phyloP scores from a whole-genome alignment of 192 early-diverging fungal species.

The Coemansia sp. region DNA sequence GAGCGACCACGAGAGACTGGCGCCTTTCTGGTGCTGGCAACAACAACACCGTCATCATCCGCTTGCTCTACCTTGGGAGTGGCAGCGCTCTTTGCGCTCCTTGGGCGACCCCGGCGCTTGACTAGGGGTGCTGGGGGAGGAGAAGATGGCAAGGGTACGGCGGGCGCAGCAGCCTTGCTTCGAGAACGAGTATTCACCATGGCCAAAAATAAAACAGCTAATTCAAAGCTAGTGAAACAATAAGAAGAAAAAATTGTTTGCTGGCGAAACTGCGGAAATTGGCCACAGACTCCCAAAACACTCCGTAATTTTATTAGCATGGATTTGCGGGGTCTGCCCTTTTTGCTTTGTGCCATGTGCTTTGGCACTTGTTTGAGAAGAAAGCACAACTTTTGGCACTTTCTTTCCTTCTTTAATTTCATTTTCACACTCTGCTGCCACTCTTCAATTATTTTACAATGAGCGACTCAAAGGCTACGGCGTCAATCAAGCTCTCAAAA shows the following conservation, averaged over 20 bases:
- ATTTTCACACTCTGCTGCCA: background rate
- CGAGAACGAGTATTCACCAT: slow-evolving; percentile 13
- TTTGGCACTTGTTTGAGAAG: too few species aligned
- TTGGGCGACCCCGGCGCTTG: background rate
- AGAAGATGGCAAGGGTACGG: background rate
- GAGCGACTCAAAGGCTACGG: background rate
- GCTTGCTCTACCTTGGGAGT: background rate
- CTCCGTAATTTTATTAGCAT: too few species aligned
- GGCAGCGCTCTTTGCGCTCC: background rate
- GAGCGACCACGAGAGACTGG: background rate
- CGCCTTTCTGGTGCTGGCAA: background rate
- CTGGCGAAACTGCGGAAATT: too few species aligned
- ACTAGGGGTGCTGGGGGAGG: background rate
- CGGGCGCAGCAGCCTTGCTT: background rate
- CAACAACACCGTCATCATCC: too few species aligned
- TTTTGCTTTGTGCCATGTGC: too few species aligned
- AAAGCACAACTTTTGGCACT: background rate
- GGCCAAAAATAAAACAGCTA: background rate
- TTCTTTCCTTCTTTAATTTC: background rate
- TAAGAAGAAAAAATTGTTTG: too few species aligned
- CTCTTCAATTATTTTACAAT: background rate
- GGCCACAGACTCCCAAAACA: too few species aligned
- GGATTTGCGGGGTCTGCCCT: too few species aligned
- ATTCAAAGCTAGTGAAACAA: background rate
- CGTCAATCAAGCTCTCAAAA: slow-evolving; percentile 25